Percentiles rank a stretch among this genome's conserved stretches.
Conservation (phyloP, 2,329 filamentous ascomycete species). For the Claviceps spartinae region DNA sequence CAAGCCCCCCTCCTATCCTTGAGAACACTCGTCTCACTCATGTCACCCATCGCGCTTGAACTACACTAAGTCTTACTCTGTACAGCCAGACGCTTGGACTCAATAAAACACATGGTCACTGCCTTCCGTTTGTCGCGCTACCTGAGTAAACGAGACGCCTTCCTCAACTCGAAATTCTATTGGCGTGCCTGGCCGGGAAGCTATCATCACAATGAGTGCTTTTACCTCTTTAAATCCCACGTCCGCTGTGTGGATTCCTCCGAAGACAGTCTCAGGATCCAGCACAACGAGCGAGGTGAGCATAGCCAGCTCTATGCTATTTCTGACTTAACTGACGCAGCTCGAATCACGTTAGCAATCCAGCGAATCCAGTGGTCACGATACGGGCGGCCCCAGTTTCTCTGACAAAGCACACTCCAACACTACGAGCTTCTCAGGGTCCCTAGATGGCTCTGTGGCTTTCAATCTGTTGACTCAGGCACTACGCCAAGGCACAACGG, state of each 20-base stretch:
- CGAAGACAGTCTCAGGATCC: neutral
- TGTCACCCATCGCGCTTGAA: neutral
- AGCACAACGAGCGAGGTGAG: slow-evolving; percentile 5
- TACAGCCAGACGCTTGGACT: neutral
- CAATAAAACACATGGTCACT: neutral
- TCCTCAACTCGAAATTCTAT: neutral
- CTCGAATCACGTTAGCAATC: neutral
- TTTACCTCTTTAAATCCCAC: slow-evolving; percentile 1
- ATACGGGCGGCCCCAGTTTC: neutral
- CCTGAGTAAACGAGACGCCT: neutral
- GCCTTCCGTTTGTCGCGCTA: neutral
- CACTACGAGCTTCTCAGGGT: slow-evolving; percentile 2
- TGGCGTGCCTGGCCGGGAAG: neutral
- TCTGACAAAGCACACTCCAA: slow-evolving; percentile 2
- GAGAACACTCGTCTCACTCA: no score
- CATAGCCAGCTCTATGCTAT: neutral
- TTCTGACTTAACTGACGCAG: neutral
- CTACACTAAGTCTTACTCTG: neutral
- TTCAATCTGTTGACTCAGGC: slow-evolving; percentile 2
- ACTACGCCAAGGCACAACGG: slow-evolving; percentile 2
- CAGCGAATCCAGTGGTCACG: neutral
- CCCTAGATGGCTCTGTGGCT: slow-evolving; percentile 1
- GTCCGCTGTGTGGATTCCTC: slow-evolving; percentile 3
- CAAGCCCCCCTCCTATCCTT: no score
- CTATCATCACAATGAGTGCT: neutral